Evolutionary conservation across 768 basidiomycete genomes (phyloP).

Genomic region (Pisolithus orientalis): DNA sequence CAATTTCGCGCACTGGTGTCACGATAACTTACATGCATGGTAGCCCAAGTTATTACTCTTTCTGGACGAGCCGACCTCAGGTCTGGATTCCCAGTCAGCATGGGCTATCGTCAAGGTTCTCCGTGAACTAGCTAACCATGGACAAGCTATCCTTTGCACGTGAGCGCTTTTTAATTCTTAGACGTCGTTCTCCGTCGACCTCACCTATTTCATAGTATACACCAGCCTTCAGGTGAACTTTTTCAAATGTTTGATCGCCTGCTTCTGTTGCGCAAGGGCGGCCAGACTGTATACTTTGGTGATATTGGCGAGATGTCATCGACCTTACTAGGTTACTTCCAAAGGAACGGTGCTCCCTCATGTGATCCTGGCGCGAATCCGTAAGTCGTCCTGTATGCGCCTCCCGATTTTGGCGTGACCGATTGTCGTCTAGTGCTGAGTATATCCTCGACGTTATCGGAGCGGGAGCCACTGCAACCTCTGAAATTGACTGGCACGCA

Average conservation of each 20-base stretch:
- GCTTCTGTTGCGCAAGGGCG: slow-evolving; percentile 45
- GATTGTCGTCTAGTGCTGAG: slow-evolving; percentile 30
- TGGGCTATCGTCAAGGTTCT: slow-evolving; percentile 46
- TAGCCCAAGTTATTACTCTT: slow-evolving; percentile 45
- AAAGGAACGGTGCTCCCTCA: slow-evolving; percentile 5
- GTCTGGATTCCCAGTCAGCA: slow-evolving; percentile 47
- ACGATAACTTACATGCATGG: not conserved
- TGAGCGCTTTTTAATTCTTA: slow-evolving; percentile 18
- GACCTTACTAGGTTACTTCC: slow-evolving; percentile 17
- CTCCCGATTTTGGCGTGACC: slow-evolving; percentile 7
- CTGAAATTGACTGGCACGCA: slow-evolving; percentile 42
- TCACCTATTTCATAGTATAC: slow-evolving; percentile 7
- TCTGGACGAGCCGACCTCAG: slow-evolving; percentile 57
- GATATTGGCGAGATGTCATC: slow-evolving; percentile 22
- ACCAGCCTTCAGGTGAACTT: slow-evolving; percentile 39
- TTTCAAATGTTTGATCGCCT: slow-evolving; percentile 50
- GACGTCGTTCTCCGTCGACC: not conserved
- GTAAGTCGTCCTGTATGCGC: too few species aligned
- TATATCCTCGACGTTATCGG: slow-evolving; percentile 51
- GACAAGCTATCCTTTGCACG: slow-evolving; percentile 53
- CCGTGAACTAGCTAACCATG: slow-evolving; percentile 45
- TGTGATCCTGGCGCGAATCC: too few species aligned
- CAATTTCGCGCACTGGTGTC: not conserved
- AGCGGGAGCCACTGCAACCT: slow-evolving; percentile 45
- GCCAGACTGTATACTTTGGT: slow-evolving; percentile 67